Base-by-base conservation (phyloP, 176 grass and related monocot genomes). In the Aegilops bicornis region DNA sequence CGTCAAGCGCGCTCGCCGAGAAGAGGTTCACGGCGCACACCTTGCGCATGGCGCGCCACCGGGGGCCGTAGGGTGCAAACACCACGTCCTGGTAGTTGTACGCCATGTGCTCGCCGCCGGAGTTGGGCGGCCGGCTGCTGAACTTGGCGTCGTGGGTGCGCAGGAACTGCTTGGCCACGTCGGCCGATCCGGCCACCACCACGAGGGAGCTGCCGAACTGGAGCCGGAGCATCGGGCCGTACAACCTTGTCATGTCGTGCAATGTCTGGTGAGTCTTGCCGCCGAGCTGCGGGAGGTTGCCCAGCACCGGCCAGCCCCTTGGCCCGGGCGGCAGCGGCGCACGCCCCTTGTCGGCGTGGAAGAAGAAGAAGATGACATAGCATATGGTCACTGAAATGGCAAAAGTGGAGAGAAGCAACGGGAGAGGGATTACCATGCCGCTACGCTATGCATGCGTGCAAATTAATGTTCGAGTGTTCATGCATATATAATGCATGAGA, bases 21-120 rank as follows among this genome's bases (percentile, higher is more conserved):
- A 97, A 97, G 61, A 97, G 87, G 82, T 97, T 87, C 8, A 97
- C 64, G 0, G 88, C 75, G 17, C 90, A 94, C 2, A 94, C 72
- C 79, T 97, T 97, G 23, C 92, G 90, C 80, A 92, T 78, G 11
- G 84, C 80, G 16, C 95, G 86, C 95, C 95, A 94, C 11, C 95
- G 90, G 7, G 85, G 16, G 1, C 92, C 95, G 12, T 97, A 97
- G 0, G 95, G 92, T 3, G 84, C 95, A 54, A 94, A 97, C 23
- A 97, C 92, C 2, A 97, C 13, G 86, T 97, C 92, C 79, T 92
- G 92, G 84, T 97, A 97, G 81, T 97, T 94, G 83, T 97, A 97
- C 10, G 95, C 92, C 77, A 91, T 76, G 68, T 91, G 88, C 86
- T 97, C 92, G 78, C 81, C 90, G 2, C 95, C 88, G 3, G 92